Conservation (phyloP, 1,284 basidiomycete species). For the Melampsora larici-populina region DNA sequence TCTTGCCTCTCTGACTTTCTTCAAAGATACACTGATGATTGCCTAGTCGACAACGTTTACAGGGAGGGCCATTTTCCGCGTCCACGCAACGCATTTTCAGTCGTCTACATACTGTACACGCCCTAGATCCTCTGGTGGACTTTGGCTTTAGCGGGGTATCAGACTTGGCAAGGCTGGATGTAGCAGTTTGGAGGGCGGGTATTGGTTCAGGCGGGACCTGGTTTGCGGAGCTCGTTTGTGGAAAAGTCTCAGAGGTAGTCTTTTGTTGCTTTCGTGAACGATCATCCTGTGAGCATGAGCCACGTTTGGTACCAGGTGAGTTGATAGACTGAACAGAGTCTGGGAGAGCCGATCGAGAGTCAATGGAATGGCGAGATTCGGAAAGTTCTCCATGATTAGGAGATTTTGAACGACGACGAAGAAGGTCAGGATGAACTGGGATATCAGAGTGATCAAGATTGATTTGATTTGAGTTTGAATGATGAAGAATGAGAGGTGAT, state of each 20-base stretch:
- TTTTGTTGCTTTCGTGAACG: neutral
- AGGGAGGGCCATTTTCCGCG: slow-evolving; percentile 84
- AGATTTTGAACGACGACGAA: neutral
- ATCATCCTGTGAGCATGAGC: neutral
- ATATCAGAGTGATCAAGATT: neutral
- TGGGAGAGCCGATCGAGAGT: neutral
- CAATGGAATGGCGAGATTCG: neutral
- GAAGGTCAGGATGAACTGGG: slow-evolving; percentile 7
- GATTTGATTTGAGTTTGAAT: no score
- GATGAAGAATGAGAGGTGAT: no score
- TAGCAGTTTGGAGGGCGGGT: neutral
- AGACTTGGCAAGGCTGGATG: slow-evolving; percentile 10
- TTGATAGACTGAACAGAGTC: neutral
- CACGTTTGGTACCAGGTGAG: neutral
- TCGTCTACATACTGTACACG: slow-evolving; percentile 88
- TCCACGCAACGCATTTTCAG: slow-evolving; percentile 99
- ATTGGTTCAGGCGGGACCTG: neutral
- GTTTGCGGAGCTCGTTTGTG: neutral
- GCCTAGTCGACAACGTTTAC: slow-evolving; percentile 60
- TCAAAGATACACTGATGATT: slow-evolving; percentile 73
- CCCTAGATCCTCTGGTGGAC: slow-evolving; percentile 59
- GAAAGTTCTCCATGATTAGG: neutral
- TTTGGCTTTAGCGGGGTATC: slow-evolving; percentile 49
- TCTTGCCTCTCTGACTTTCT: slow-evolving; percentile 86
- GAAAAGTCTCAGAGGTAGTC: neutral